Base-by-base conservation (phyloP, 2,329 filamentous ascomycete species). In the Albifimbria verrucaria region DNA sequence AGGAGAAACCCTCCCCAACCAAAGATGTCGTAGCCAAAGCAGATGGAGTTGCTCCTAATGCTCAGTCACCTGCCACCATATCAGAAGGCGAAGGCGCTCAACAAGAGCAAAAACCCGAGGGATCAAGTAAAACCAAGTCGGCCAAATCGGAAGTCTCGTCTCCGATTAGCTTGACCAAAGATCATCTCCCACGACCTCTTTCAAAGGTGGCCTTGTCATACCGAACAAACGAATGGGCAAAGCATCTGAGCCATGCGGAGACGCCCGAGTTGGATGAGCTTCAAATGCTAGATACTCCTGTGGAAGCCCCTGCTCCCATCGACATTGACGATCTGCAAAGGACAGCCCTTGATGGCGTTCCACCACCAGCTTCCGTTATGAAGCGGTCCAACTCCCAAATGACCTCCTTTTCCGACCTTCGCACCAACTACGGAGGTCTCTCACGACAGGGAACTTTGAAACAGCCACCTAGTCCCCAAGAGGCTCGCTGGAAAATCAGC, bases 221-320 rank as follows among this genome's bases (percentile, higher is more conserved):
- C 65, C 84, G 93, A 53, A 97, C 92, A 2, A 96, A 96, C 59
- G 93, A 97, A 72, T 97, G 93, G 93, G 91, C 92, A 0, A 97
- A 96, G 68, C 91, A 96, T 68, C 77, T 96, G 11, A 85, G 86
- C 57, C 75, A 81, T 42, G 92, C 93, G 7, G 92, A 97, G 17
- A 73, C 76, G 5, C 91, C 91, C 1, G 81, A 85, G 47, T 69
- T 80, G 1, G 86, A 90, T 7, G 80, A 84, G 2, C 68, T 89
- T 12, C 75, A 80, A 22, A 65, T 83, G 7, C 18, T 44, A 4
- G 64, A 78, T 57, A 68, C 78, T 60, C 48, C 53, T 7, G 44
- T 44, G 62, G 86, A 92, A 62, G 63, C 70, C 4, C 71, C 82
- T 18, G 83, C 76, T 3, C 87, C 87, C 2, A 77, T 91, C 18